Conservation (phyloP, 306 rosid genomes). For the Malus asiatica region DNA sequence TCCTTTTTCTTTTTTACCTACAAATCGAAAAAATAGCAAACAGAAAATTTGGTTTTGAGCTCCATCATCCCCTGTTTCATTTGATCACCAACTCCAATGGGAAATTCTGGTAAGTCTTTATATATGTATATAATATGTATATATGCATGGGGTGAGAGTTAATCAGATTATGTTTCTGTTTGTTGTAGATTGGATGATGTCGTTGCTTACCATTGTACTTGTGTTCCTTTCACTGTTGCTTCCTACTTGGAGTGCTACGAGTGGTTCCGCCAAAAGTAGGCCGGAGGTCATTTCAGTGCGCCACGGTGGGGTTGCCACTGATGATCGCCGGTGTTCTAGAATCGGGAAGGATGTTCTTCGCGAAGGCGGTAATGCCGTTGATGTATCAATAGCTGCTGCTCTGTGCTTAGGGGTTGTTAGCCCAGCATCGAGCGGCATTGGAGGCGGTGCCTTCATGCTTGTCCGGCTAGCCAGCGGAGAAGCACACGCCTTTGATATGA, state of each 20-base stretch:
- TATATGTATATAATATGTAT: too few relatives aligned
- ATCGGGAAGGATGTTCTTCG: constrained; percentile 53
- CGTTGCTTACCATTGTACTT: constrained; percentile 26
- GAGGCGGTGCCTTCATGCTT: constrained; percentile 86
- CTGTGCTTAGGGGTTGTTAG: constrained; percentile 85
- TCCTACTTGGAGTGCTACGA: constrained; percentile 11
- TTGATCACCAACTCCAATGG: too few relatives aligned
- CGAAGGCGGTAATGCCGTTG: constrained; percentile 77
- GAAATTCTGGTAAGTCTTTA: too few relatives aligned
- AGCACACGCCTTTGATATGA: constrained; percentile 64
- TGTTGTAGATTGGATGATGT: constrained; percentile 25
- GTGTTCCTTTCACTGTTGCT: constrained; percentile 2
- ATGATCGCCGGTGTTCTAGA: constrained; percentile 62
- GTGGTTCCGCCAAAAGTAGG: constrained; percentile 17
- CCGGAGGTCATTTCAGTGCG: constrained; percentile 37
- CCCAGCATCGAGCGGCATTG: constrained; percentile 89
- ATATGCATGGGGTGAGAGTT: too few relatives aligned
- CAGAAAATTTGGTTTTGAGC: too few relatives aligned
- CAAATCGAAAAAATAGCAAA: too few relatives aligned
- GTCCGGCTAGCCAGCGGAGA: constrained; percentile 41
- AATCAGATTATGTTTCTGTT: neutral
- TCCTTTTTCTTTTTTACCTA: too few relatives aligned
- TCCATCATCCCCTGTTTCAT: too few relatives aligned
- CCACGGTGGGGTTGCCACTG: constrained; percentile 74
- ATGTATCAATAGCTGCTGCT: constrained; percentile 73